Conservation (phyloP, 2,329 filamentous ascomycete genomes). For the Ophiostoma ips region DNA sequence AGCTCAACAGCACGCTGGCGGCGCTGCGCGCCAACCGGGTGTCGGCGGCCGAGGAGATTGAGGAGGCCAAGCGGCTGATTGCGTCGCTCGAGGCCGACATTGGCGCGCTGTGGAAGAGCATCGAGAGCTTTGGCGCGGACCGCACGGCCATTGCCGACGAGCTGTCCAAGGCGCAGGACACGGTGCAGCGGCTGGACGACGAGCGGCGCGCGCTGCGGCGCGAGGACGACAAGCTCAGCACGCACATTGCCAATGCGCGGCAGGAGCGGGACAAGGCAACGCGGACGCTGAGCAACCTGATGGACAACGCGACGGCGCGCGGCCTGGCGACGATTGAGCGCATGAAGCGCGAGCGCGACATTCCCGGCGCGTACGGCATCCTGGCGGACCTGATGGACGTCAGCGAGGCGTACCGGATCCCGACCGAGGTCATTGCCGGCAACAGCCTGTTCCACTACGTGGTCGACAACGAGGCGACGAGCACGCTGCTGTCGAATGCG, state of each 20-base stretch:
- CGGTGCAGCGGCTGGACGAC: slow-evolving; percentile 65
- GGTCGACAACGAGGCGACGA: slow-evolving; percentile 81
- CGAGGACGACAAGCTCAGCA: slow-evolving; percentile 76
- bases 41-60: slow-evolving; percentile 73
- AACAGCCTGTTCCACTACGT: slow-evolving; percentile 91
- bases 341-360: slow-evolving; percentile 63
- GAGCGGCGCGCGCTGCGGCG: slow-evolving; percentile 78
- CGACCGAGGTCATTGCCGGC: slow-evolving; percentile 86
- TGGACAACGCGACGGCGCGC: slow-evolving; percentile 77
- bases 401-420: slow-evolving; percentile 68
- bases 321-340: slow-evolving; percentile 78
- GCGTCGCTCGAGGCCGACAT: slow-evolving; percentile 57
- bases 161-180: slow-evolving; percentile 63
- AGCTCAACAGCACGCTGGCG: slow-evolving; percentile 61
- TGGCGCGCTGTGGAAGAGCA: slow-evolving; percentile 54
- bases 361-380: slow-evolving; percentile 82
- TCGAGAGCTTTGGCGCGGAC: slow-evolving; percentile 67
- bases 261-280: slow-evolving; percentile 69
- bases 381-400: slow-evolving; percentile 87
- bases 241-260: slow-evolving; percentile 59
- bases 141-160: slow-evolving; percentile 60
- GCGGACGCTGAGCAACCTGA: slow-evolving; percentile 62
- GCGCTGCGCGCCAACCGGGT: slow-evolving; percentile 73
- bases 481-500: slow-evolving; percentile 64
- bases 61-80: slow-evolving; percentile 12